These are phyloP conservation scores for Saccharomycopsis hybrid DNA, from an alignment of 1,139 yeast species.

Conservation along the genomic window DNA sequence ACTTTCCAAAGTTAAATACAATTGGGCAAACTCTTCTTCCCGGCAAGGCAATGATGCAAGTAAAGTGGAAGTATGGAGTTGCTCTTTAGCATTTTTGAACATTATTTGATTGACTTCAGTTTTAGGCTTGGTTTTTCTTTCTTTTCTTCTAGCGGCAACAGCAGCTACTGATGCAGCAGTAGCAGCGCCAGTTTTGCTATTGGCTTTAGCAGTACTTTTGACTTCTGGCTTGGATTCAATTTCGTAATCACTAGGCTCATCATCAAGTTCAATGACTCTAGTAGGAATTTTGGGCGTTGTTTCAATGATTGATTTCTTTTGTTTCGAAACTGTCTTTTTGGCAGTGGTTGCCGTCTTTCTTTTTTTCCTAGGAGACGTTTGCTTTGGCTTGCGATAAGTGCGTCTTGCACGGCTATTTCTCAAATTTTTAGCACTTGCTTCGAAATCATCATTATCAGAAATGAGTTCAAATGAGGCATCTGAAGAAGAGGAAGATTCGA, in stretches of 20 bases:
- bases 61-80: slow-evolving; percentile 58
- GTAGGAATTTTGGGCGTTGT: slow-evolving; percentile 22
- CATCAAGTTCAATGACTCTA: slow-evolving; percentile 24
- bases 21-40: slow-evolving; percentile 74
- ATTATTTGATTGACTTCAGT: slow-evolving; percentile 23
- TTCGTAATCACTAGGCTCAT: slow-evolving; percentile 22
- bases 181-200: background rate
- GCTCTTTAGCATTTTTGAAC: slow-evolving; percentile 50
- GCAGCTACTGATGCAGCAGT: background rate
- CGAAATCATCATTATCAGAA: slow-evolving; percentile 22
- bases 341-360: background rate
- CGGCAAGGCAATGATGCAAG: slow-evolving; percentile 76
- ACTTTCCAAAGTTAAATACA: slow-evolving; percentile 65
- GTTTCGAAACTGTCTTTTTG: background rate
- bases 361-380: background rate
- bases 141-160: background rate
- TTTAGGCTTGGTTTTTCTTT: slow-evolving; percentile 18
- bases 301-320: background rate
- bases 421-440: background rate
- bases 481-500: background rate
- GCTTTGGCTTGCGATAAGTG: background rate
- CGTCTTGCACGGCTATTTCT: background rate
- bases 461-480: slow-evolving; percentile 3
- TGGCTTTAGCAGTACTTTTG: slow-evolving; percentile 1
- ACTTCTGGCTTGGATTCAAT: slow-evolving; percentile 20